Conservation (phyloP, 1,284 basidiomycete species). For the Trametes pubescens region DNA sequence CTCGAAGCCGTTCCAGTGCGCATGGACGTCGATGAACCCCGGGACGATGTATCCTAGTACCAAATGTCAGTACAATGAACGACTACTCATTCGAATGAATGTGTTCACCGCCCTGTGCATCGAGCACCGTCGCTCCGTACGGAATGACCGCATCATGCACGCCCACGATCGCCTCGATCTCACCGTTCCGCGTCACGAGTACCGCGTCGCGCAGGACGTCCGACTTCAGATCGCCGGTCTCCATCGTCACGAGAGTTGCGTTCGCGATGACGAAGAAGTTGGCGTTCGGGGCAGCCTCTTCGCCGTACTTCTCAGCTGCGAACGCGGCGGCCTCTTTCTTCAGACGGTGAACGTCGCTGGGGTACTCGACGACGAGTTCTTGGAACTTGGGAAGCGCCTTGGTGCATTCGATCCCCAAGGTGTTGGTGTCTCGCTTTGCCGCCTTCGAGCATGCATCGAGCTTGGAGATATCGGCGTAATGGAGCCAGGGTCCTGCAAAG, state of each 20-base stretch:
- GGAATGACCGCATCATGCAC: slow-evolving; percentile 50
- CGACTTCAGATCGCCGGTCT: slow-evolving; percentile 50
- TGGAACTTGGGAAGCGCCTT: slow-evolving; percentile 60
- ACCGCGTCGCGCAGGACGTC: slow-evolving; percentile 60
- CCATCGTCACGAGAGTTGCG: slow-evolving; percentile 74
- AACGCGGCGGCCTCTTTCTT: slow-evolving; percentile 55
- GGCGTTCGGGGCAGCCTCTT: slow-evolving; percentile 40
- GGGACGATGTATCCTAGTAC: slow-evolving; percentile 65
- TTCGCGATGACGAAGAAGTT: slow-evolving; percentile 67
- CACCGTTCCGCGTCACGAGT: slow-evolving; percentile 59
- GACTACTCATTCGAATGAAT: neutral
- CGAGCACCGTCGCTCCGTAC: slow-evolving; percentile 56
- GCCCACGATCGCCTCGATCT: slow-evolving; percentile 60
- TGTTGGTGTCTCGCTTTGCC: slow-evolving; percentile 55
- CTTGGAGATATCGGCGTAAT: slow-evolving; percentile 63
- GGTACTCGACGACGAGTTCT: slow-evolving; percentile 63
- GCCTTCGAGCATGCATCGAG: slow-evolving; percentile 55
- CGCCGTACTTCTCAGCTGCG: slow-evolving; percentile 32
- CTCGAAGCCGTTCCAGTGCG: slow-evolving; percentile 69
- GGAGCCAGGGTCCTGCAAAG: slow-evolving; percentile 66
- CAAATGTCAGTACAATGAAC: neutral
- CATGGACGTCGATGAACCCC: slow-evolving; percentile 79
- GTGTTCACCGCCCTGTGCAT: slow-evolving; percentile 66
- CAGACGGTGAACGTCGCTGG: slow-evolving; percentile 66
- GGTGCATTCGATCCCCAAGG: slow-evolving; percentile 68